Evolutionary conservation across 306 rosid species (phyloP).

Genomic region (Psophocarpus tetragonolobus): DNA sequence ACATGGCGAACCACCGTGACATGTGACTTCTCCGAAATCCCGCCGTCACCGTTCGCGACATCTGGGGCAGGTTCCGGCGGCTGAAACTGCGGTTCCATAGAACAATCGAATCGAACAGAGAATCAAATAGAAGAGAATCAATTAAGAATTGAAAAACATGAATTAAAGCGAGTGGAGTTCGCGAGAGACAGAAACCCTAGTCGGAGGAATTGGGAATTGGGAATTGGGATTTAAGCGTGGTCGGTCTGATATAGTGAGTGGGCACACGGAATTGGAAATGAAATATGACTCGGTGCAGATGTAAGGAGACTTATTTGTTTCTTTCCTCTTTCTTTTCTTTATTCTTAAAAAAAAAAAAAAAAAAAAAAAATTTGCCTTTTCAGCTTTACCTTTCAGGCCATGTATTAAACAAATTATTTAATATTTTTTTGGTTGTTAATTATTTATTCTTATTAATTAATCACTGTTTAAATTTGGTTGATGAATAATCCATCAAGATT

Average conservation of each 20-base stretch:
- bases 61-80: neutral
- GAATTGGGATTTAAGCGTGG: slow-evolving; percentile 43
- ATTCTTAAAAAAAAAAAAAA: neutral
- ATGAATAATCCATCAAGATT: neutral
- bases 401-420: neutral
- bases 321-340: neutral
- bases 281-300: slow-evolving; percentile 42
- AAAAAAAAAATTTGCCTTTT: neutral
- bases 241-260: slow-evolving; percentile 42
- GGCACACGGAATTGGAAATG: slow-evolving; percentile 43
- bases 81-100: slow-evolving; percentile 25
- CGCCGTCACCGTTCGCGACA: neutral
- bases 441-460: neutral
- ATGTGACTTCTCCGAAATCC: slow-evolving; percentile 38
- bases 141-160: neutral
- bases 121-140: neutral
- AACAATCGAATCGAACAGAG: slow-evolving; percentile 1
- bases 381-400: neutral
- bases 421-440: neutral
- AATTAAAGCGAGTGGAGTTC: neutral
- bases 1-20: neutral
- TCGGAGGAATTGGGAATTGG: neutral
- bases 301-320: slow-evolving; percentile 48
- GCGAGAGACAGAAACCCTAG: slow-evolving; percentile 65
- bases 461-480: neutral